phyloP scores from a whole-genome alignment of 441 rosid genomes.

The Erysimum cheiri region DNA sequence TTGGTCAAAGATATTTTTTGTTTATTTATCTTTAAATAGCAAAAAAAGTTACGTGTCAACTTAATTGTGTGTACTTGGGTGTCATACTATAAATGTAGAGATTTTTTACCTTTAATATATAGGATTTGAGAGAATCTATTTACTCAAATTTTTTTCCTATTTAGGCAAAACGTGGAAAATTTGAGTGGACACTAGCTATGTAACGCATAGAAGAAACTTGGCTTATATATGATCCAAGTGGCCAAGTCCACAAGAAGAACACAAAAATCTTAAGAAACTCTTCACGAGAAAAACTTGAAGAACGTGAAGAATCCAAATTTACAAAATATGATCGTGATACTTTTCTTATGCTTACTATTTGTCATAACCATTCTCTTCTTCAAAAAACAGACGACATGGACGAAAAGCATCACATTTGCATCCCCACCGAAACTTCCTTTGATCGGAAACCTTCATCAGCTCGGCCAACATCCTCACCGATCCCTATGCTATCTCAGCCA shows the following conservation, averaged over 20 bases:
- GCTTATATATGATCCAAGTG: constrained; percentile 14
- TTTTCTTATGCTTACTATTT: constrained; percentile 9
- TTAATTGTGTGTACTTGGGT: constrained; percentile 3
- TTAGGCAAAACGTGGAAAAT: neutral
- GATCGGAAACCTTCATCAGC: constrained; percentile 57
- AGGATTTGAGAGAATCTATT: neutral
- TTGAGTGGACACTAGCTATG: constrained; percentile 22
- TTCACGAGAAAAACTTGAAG: constrained; percentile 26
- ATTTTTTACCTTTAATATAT: constrained; percentile 7
- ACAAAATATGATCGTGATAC: constrained; percentile 5
- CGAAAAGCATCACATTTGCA: constrained; percentile 11
- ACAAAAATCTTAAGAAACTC: neutral
- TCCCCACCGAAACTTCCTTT: constrained; percentile 55
- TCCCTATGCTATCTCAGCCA: constrained; percentile 51
- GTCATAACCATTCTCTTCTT: constrained; percentile 12
- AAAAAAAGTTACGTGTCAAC: neutral
- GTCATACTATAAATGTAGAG: constrained; percentile 1
- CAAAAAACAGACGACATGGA: neutral
- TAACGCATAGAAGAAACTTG: constrained; percentile 28
- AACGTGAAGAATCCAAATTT: constrained; percentile 11
- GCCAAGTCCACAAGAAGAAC: constrained; percentile 3
- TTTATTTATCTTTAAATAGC: neutral
- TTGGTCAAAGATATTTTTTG: constrained; percentile 8
- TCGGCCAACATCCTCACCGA: constrained; percentile 54
- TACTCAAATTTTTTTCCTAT: neutral